Conservation (phyloP, 352 stramenopile species). For the Phytopythium aichiense region DNA sequence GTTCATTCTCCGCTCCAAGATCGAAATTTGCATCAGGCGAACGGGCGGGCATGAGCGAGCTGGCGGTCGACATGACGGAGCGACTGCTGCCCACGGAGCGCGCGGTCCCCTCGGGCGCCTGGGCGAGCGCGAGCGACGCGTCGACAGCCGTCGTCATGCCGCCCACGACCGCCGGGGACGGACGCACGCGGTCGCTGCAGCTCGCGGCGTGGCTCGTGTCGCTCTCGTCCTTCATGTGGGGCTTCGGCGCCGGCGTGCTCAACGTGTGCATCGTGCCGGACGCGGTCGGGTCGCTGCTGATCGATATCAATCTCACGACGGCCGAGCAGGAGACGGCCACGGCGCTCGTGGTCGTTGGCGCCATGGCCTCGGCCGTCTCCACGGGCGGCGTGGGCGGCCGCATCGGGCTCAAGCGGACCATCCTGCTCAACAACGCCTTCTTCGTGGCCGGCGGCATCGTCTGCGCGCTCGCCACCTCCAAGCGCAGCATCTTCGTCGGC, state of each 20-base stretch:
- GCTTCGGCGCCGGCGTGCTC: constrained; percentile 59
- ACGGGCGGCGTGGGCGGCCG: constrained; percentile 49
- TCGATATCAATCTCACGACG: constrained; percentile 69
- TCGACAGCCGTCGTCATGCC: neutral
- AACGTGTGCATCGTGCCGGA: constrained; percentile 81
- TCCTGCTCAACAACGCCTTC: constrained; percentile 70
- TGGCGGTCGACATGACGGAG: constrained; percentile 34
- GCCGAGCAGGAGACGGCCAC: constrained; percentile 72
- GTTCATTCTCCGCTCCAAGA: neutral
- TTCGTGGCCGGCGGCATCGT: constrained; percentile 53
- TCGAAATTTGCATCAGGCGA: neutral
- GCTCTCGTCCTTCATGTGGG: constrained; percentile 80
- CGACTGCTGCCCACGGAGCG: constrained; percentile 24
- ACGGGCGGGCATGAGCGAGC: neutral
- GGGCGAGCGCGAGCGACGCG: neutral
- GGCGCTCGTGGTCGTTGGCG: constrained; percentile 69
- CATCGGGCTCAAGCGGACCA: constrained; percentile 59
- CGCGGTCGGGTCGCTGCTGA: constrained; percentile 60
- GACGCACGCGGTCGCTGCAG: constrained; percentile 27
- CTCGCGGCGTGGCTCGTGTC: constrained; percentile 58
- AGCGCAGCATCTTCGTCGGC: constrained; percentile 54
- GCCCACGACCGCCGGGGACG: neutral
- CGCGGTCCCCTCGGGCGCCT: constrained; percentile 8
- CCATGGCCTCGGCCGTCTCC: constrained; percentile 52
- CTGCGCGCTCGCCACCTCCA: constrained; percentile 57